phyloP scores from a whole-genome alignment of 139 green algal genomes.

The Volvox reticuliferus region DNA sequence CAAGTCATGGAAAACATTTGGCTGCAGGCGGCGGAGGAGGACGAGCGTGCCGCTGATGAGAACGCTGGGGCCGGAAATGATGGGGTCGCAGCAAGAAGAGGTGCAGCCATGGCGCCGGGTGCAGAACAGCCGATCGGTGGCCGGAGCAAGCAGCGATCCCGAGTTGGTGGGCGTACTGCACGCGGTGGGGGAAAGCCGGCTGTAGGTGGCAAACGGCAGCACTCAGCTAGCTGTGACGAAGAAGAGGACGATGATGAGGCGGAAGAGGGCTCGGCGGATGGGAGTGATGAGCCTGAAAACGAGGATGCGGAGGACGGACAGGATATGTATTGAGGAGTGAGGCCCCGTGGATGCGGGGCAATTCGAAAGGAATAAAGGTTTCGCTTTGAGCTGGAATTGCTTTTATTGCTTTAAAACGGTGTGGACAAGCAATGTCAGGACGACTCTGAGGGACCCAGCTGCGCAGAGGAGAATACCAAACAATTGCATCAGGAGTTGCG shows the following conservation, averaged over 20 bases:
- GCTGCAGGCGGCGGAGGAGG: neutral
- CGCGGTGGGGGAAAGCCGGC: neutral
- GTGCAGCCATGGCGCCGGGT: neutral
- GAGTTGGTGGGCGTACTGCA: neutral
- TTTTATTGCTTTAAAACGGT: no score
- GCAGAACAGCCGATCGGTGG: neutral
- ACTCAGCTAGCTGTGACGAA: neutral
- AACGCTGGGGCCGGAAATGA: neutral
- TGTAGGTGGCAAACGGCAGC: neutral
- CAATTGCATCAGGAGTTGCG: no score
- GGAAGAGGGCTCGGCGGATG: neutral
- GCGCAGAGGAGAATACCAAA: no score
- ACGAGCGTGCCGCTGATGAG: neutral
- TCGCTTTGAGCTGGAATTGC: no score
- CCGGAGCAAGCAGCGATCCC: neutral
- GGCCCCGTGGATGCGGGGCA: no score
- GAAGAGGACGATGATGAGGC: conserved; percentile 7
- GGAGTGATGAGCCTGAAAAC: no score
- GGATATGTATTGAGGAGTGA: neutral
- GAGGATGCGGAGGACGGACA: neutral
- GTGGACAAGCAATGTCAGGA: no score
- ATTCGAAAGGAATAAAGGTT: no score
- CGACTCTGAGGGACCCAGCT: no score
- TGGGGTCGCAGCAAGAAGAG: neutral
- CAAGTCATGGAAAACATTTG: neutral